Percentiles rank a stretch among this genome's conserved stretches.
These are phyloP conservation scores for Quercus engelmannii DNA, from an alignment of 306 rosid genomes.

Conservation along the genomic window DNA sequence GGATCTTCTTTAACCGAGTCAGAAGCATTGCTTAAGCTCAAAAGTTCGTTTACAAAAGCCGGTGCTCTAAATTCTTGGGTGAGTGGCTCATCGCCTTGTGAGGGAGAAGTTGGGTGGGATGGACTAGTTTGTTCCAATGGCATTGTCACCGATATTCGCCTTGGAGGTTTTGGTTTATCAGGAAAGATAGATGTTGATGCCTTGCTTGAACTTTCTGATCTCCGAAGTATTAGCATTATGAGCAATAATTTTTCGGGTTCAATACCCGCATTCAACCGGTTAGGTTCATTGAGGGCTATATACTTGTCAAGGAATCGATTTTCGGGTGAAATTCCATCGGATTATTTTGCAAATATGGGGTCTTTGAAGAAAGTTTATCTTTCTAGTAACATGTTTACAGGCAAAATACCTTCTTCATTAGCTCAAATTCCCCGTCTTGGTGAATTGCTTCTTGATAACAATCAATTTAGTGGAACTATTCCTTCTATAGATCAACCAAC, in stretches of 20 bases:
- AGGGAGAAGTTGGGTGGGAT: slow-evolving; percentile 33
- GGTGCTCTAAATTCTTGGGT: slow-evolving; percentile 45
- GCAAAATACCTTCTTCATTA: slow-evolving; percentile 54
- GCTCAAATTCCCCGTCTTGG: slow-evolving; percentile 32
- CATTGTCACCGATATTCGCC: slow-evolving; percentile 50
- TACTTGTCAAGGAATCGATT: slow-evolving; percentile 61
- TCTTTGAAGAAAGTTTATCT: slow-evolving; percentile 71
- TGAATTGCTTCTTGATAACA: slow-evolving; percentile 61
- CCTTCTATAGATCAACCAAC: slow-evolving; percentile 30
- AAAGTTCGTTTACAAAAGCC: slow-evolving; percentile 38
- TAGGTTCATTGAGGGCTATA: slow-evolving; percentile 49
- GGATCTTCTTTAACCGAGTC: slow-evolving; percentile 42
- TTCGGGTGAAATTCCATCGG: slow-evolving; percentile 57
- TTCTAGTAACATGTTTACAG: slow-evolving; percentile 50
- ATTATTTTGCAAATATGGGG: slow-evolving; percentile 47
- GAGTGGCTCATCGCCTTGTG: slow-evolving; percentile 37
- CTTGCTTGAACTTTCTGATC: slow-evolving; percentile 37
- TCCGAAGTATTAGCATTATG: slow-evolving; percentile 47
- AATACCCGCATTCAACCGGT: slow-evolving; percentile 51
- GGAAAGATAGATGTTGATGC: slow-evolving; percentile 47
- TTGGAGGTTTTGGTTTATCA: slow-evolving; percentile 37
- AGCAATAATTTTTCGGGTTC: slow-evolving; percentile 63
- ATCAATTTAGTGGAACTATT: slow-evolving; percentile 56
- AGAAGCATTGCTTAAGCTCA: slow-evolving; percentile 57
- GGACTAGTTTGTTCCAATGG: slow-evolving; percentile 50